Conservation (phyloP, 331 rosid genomes). For the Acacia concinna region DNA sequence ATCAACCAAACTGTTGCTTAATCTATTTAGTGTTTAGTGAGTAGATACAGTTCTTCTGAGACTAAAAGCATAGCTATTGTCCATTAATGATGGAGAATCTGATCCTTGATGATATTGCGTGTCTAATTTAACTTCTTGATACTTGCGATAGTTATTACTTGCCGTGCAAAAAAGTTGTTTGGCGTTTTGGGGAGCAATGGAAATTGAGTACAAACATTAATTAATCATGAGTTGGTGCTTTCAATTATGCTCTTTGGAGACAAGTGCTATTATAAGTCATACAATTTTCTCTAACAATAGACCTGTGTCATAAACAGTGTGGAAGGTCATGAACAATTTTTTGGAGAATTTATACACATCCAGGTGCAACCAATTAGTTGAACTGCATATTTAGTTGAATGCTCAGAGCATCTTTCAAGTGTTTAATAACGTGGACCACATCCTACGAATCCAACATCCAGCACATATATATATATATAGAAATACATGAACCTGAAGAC, state of each 20-base stretch:
- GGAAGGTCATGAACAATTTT: background rate
- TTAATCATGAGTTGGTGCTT: background rate
- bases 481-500: slow-evolving; percentile 36
- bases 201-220: background rate
- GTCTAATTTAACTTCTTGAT: background rate
- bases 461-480: background rate
- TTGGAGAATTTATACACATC: background rate
- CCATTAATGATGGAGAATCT: background rate
- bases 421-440: slow-evolving; percentile 42
- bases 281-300: background rate
- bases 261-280: background rate
- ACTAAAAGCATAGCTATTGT: background rate
- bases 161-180: background rate
- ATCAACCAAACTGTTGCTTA: background rate
- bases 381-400: background rate
- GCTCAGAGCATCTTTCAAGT: slow-evolving; percentile 12
- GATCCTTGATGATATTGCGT: background rate
- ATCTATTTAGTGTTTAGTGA: background rate
- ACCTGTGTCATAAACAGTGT: background rate
- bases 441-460: slow-evolving; percentile 28
- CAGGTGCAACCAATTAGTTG: slow-evolving; percentile 1
- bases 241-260: background rate
- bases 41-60: background rate
- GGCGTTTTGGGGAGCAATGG: background rate
- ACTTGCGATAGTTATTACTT: background rate